These are phyloP conservation scores for Vitis riparia DNA, from an alignment of 164 flowering plant genomes.

Conservation along the genomic window DNA sequence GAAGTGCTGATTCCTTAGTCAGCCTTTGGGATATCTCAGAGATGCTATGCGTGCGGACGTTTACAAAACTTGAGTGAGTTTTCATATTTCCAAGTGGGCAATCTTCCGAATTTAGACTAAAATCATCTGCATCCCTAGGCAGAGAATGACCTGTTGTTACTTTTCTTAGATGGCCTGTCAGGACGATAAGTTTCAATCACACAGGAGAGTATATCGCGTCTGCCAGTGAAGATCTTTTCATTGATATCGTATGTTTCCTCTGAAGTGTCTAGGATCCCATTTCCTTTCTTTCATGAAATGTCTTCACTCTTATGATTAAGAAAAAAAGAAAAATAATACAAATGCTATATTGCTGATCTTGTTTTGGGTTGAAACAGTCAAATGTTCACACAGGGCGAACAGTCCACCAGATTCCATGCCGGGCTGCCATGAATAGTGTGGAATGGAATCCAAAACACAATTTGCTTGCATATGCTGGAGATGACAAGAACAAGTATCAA, in stretches of 20 bases:
- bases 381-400: constrained; percentile 83
- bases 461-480: constrained; percentile 95
- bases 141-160: constrained; percentile 8
- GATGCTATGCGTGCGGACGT: constrained; percentile 94
- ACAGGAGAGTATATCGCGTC: constrained; percentile 94
- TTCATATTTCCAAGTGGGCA: not conserved
- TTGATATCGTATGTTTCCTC: constrained; percentile 72
- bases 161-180: constrained; percentile 85
- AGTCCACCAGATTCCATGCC: constrained; percentile 89
- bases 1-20: constrained; percentile 98
- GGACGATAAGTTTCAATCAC: constrained; percentile 93
- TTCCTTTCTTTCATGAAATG: not conserved
- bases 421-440: constrained; percentile 98
- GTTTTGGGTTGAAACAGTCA: constrained; percentile 50
- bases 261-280: not conserved
- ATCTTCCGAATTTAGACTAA: not conserved
- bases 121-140: not conserved
- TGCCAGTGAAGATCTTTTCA: constrained; percentile 95
- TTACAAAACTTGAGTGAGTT: constrained; percentile 95
- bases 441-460: constrained; percentile 97
- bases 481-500: constrained; percentile 93
- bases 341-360: not conserved
- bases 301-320: not conserved
- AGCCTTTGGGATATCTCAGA: constrained; percentile 98
- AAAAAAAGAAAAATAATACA: not conserved